These are phyloP conservation scores for Dictyostelium purpureum DNA, from an alignment of 78 protist genomes.

Conservation along the genomic window DNA sequence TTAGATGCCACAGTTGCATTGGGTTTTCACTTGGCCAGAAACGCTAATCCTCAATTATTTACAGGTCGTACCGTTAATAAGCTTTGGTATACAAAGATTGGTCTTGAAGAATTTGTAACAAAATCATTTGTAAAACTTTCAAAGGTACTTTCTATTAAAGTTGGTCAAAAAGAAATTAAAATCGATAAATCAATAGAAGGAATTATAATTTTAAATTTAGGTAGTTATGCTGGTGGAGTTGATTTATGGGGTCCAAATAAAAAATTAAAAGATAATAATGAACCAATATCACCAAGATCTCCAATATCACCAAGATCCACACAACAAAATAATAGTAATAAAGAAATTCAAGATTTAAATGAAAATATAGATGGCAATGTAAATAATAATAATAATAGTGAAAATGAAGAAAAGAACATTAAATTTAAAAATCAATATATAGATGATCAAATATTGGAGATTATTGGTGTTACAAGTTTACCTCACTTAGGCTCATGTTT, in stretches of 20 bases:
- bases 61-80: slow-evolving; percentile 64
- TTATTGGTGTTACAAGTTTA: slow-evolving; percentile 70
- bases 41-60: slow-evolving; percentile 74
- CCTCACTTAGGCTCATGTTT: slow-evolving; percentile 43
- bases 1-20: slow-evolving; percentile 86
- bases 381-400: not conserved
- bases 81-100: slow-evolving; percentile 75
- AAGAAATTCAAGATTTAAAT: not conserved
- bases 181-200: slow-evolving; percentile 39
- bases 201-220: slow-evolving; percentile 38
- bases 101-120: slow-evolving; percentile 68
- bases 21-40: slow-evolving; percentile 79
- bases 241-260: slow-evolving; percentile 31
- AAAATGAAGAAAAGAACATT: too few species aligned
- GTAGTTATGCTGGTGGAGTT: slow-evolving; percentile 62
- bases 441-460: slow-evolving; percentile 55
- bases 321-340: not conserved
- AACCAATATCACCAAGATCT: too few species aligned
- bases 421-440: slow-evolving; percentile 54
- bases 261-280: not conserved
- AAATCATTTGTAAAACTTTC: not conserved
- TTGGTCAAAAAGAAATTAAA: not conserved
- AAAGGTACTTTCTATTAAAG: not conserved
- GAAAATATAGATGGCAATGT: not conserved
- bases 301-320: too few species aligned